A percentile compares a stretch with the other conserved stretches of the same genome.
Evolutionary conservation across 2,329 filamentous ascomycete species (phyloP).

Genomic region (Tolypocladium pustulatum): DNA sequence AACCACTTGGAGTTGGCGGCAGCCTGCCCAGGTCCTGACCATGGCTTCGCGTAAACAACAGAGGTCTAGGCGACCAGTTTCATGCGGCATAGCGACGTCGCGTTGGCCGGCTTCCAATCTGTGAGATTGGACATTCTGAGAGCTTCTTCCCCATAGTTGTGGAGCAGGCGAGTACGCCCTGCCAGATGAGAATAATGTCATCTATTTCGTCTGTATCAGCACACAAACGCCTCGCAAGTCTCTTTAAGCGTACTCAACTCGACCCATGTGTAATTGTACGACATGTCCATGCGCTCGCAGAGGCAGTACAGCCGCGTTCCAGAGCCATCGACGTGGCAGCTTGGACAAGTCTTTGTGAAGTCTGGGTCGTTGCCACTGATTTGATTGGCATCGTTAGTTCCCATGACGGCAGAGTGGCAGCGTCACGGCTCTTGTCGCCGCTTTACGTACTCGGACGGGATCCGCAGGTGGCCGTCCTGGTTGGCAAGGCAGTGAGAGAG

Average conservation of each 20-base stretch:
- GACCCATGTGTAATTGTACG: not conserved
- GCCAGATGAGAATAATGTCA: not conserved
- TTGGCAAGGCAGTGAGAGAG: conserved; percentile 1
- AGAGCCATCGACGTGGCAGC: conserved; percentile 1
- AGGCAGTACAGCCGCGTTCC: conserved; percentile 1
- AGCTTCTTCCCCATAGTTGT: not conserved
- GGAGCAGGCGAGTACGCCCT: conserved; percentile 1
- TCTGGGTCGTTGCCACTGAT: not conserved
- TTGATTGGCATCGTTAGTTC: not conserved
- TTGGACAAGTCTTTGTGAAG: conserved; percentile 2
- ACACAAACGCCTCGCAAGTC: not conserved
- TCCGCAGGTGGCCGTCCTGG: not conserved
- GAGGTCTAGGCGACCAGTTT: too few species aligned
- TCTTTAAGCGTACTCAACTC: not conserved
- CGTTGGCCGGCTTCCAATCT: not conserved
- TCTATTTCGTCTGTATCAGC: not conserved
- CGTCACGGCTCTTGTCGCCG: not conserved
- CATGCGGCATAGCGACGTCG: not conserved
- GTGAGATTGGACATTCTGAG: conserved; percentile 1
- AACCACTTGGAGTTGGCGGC: not conserved
- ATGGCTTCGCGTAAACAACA: too few species aligned
- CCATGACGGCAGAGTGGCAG: not conserved
- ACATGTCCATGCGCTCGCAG: not conserved
- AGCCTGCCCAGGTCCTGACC: not conserved
- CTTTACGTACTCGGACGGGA: not conserved